These are phyloP conservation scores for Aurantiochytrium sp. DNA, from an alignment of 108 stramenopile genomes.

Conservation along the genomic window DNA sequence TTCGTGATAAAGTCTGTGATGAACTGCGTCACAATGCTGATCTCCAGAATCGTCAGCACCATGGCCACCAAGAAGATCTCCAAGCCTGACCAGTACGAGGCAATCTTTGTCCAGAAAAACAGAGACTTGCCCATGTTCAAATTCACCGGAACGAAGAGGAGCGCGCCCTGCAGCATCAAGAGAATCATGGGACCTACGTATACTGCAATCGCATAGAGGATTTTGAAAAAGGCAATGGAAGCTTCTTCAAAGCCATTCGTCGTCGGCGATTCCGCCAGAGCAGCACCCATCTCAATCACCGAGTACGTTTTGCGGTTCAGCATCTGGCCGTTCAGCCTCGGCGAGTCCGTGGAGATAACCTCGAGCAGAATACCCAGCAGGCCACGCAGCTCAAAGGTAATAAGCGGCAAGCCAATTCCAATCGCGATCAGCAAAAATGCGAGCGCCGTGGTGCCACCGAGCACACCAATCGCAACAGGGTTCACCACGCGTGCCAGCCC, in stretches of 20 bases:
- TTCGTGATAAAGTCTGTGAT: background rate
- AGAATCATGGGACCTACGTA: background rate
- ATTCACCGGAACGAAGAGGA: background rate
- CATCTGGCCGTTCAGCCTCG: background rate
- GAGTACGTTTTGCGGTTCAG: background rate
- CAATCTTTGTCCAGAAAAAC: background rate
- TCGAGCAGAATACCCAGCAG: background rate
- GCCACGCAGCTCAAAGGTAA: background rate
- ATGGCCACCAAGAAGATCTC: background rate
- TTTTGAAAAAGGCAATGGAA: background rate
- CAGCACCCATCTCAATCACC: background rate
- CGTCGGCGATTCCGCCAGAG: background rate
- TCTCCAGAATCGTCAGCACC: background rate
- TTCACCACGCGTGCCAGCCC: background rate
- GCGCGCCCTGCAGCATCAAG: background rate
- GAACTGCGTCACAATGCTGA: background rate
- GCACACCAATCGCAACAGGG: background rate
- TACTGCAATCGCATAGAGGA: background rate
- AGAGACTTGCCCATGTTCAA: background rate
- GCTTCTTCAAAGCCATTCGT: background rate
- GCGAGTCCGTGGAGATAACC: background rate
- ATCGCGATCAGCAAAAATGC: background rate
- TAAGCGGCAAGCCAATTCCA: background rate
- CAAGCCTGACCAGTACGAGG: background rate
- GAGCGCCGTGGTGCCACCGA: background rate